Evolutionary conservation across 345 rosid species (phyloP).

Genomic region (Rhodamnia argentea): DNA sequence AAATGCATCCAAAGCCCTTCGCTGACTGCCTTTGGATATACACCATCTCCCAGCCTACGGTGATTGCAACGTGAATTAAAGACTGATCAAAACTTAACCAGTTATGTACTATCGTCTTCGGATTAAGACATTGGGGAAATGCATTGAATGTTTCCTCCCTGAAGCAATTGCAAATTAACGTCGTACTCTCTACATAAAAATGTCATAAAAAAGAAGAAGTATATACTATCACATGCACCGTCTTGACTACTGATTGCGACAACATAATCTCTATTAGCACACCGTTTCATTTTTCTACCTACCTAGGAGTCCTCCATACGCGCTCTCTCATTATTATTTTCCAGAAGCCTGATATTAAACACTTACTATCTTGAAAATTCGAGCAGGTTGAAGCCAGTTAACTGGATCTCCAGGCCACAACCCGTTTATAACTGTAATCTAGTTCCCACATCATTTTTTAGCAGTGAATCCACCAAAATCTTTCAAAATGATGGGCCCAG

Average conservation of each 20-base stretch:
- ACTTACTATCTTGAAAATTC: conserved; percentile 65
- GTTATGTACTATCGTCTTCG: conserved; percentile 75
- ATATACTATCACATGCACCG: background rate
- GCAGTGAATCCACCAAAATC: conserved; percentile 34
- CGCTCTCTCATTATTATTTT: background rate
- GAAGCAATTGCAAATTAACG: conserved; percentile 3
- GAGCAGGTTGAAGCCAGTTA: background rate
- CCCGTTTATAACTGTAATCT: background rate
- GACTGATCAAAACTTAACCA: conserved; percentile 41
- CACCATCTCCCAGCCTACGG: conserved; percentile 69
- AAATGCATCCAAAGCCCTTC: conserved; percentile 80
- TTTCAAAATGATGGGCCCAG: background rate
- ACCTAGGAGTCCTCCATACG: background rate
- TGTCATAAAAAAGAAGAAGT: background rate
- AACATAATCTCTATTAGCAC: background rate
- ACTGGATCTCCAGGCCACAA: background rate
- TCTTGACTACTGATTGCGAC: background rate
- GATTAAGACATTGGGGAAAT: conserved; percentile 58
- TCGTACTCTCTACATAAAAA: background rate
- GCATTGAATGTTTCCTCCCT: conserved; percentile 87
- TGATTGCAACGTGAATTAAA: background rate
- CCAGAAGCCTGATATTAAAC: conserved; percentile 13
- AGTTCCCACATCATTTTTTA: background rate
- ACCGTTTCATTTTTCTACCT: background rate
- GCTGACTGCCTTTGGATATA: conserved; percentile 74